Evolutionary conservation across 768 basidiomycete species (phyloP), one percentile per base, ranked within the genome.

Genomic region (Russula foetens): DNA sequence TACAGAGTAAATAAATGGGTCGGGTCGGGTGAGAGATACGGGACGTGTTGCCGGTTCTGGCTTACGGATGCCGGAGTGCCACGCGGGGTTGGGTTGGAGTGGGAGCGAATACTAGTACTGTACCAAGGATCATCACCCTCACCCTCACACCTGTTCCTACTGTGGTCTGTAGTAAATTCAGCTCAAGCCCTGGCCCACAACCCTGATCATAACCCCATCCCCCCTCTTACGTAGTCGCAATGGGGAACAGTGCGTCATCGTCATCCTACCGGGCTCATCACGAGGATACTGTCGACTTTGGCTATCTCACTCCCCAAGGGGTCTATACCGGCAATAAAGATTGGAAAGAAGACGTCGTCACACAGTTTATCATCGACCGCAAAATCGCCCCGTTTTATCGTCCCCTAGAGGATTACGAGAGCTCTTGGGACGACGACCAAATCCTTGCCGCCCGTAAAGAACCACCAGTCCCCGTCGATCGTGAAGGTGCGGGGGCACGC

Each of bases 331-430:
- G 86, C 24, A 75, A 81, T 48, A 81, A 81, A 69, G 95, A 98
- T 75, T 98, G 93, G 87, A 93, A 92, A 71, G 90, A 94, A 67
- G 72, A 83, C 56, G 75, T 90, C 61, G 94, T 96, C 64, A 85
- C 88, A 62, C 86, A 90, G 73, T 82, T 96, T 69, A 93, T 99
- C 71, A 76, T 86, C 68, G 86, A 90, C 67, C 85, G 92, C 71
- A 86, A 82, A 68, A 82, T 99, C 44, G 93, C 95, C 0, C 97
- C 97, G 1, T 98, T 98, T 75, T 98, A 98, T 72, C 83, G 93
- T 38, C 96, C 97, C 14, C 79, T 99, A 46, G 93, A 97, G 70
- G 96, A 98, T 65, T 97, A 90, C 71, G 85, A 88, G 33, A 86
- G 89, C 15, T 81, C 82, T 45, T 98, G 92, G 92, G 86, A 90